Percentiles rank a stretch among this genome's conserved stretches.
phyloP scores from a whole-genome alignment of 768 basidiomycete genomes.

The Rhodotorula babjevae region DNA sequence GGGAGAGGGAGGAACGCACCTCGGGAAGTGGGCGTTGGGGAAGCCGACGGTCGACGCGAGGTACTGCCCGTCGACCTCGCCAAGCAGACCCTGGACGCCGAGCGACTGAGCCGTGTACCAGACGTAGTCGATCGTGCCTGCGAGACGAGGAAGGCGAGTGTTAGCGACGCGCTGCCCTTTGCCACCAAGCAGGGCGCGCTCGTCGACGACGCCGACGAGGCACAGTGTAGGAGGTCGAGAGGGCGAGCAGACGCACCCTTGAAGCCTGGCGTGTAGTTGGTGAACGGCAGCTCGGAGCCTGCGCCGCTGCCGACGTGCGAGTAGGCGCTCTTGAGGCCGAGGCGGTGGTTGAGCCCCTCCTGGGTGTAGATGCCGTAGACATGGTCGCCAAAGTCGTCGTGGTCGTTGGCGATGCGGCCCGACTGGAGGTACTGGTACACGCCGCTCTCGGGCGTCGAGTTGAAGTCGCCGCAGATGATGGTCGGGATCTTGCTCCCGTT shows the following conservation, averaged over 20 bases:
- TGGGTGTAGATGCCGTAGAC: slow-evolving; percentile 88
- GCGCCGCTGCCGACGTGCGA: slow-evolving; percentile 50
- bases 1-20: slow-evolving; percentile 43
- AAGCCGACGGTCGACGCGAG: slow-evolving; percentile 89
- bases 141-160: no score
- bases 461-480: slow-evolving; percentile 92
- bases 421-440: slow-evolving; percentile 84
- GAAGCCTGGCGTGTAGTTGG: slow-evolving; percentile 86
- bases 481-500: slow-evolving; percentile 86
- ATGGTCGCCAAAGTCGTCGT: slow-evolving; percentile 88
- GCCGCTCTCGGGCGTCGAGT: slow-evolving; percentile 77
- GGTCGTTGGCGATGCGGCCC: slow-evolving; percentile 60
- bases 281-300: slow-evolving; percentile 59
- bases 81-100: slow-evolving; percentile 73
- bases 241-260: slow-evolving; percentile 5
- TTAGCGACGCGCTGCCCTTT: no score
- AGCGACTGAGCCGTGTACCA: slow-evolving; percentile 78
- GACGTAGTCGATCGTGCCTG: slow-evolving; percentile 82
- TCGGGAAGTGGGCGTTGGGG: slow-evolving; percentile 93
- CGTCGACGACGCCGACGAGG: no score
- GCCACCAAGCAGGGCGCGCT: no score
- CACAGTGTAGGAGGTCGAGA: no score
- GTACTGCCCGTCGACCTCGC: slow-evolving; percentile 78
- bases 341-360: slow-evolving; percentile 72
- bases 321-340: slow-evolving; percentile 82